A percentile compares a stretch with the other conserved stretches of the same genome.
These are phyloP conservation scores for Cenococcum geophilum DNA, from an alignment of 495 filamentous ascomycete species.

Conservation along the genomic window DNA sequence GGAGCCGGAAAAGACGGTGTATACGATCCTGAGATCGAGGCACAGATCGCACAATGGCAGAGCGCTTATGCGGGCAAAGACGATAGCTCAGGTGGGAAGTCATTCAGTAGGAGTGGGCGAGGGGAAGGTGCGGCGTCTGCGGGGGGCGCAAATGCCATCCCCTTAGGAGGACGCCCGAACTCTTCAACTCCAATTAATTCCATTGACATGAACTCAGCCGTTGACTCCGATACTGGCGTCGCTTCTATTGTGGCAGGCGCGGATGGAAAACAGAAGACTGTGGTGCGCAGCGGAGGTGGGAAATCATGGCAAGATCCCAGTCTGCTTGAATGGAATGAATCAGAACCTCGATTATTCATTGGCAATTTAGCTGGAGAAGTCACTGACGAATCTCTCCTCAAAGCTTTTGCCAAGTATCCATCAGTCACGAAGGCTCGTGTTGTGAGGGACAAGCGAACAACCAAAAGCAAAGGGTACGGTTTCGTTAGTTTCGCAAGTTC, in stretches of 20 bases:
- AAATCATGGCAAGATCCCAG: conserved; percentile 81
- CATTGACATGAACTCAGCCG: conserved; percentile 36
- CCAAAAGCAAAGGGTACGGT: conserved; percentile 90
- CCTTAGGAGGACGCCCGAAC: conserved; percentile 34
- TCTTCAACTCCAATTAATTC: conserved; percentile 8
- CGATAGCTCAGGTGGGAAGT: conserved; percentile 37
- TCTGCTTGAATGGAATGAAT: conserved; percentile 85
- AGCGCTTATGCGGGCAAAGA: conserved; percentile 72
- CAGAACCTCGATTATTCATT: conserved; percentile 87
- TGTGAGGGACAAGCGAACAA: conserved; percentile 90
- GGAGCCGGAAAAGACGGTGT: conserved; percentile 35
- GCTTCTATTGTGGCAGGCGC: conserved; percentile 22
- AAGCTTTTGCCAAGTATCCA: conserved; percentile 83
- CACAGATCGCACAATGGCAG: conserved; percentile 95
- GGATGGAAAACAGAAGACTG: conserved; percentile 58
- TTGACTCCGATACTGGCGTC: conserved; percentile 39
- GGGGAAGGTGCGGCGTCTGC: conserved; percentile 31
- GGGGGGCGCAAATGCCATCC: conserved; percentile 46
- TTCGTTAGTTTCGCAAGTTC: conserved; percentile 94
- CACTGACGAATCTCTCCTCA: conserved; percentile 88
- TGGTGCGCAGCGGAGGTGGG: conserved; percentile 79
- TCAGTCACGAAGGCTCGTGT: conserved; percentile 90
- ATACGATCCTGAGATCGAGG: conserved; percentile 79
- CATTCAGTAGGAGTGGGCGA: conserved; percentile 30
- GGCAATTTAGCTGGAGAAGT: conserved; percentile 98